Evolutionary conservation across 495 filamentous ascomycete genomes (phyloP).

Genomic region (Xylaria palmicola): DNA sequence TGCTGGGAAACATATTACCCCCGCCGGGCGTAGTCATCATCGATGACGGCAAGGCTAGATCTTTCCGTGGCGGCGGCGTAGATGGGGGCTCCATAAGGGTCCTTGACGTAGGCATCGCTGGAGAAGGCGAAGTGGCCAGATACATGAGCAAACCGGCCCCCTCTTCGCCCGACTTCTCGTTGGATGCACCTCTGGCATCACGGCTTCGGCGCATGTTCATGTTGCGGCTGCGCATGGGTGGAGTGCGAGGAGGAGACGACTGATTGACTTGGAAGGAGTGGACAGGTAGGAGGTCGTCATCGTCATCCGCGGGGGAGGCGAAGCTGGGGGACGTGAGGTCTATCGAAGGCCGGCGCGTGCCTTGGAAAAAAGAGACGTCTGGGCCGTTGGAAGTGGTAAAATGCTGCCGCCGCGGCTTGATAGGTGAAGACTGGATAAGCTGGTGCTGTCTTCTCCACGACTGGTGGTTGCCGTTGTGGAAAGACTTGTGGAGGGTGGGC

Average conservation of each 20-base stretch:
- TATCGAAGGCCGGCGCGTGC: conserved; percentile 55
- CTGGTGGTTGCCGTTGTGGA: conserved; percentile 48
- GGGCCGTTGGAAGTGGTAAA: conserved; percentile 62
- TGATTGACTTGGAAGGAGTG: conserved; percentile 67
- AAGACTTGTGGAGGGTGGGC: conserved; percentile 58
- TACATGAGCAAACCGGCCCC: conserved; percentile 90
- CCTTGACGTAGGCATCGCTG: conserved; percentile 52
- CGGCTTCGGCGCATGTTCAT: conserved; percentile 37
- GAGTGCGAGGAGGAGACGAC: conserved; percentile 80
- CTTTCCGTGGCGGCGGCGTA: conserved; percentile 79
- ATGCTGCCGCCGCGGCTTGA: conserved; percentile 63
- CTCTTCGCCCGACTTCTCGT: conserved; percentile 62
- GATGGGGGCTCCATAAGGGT: conserved; percentile 68
- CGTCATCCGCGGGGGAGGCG: conserved; percentile 68
- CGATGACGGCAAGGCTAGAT: conserved; percentile 73
- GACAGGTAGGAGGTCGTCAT: conserved; percentile 73
- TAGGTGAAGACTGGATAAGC: conserved; percentile 80
- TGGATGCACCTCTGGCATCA: conserved; percentile 32
- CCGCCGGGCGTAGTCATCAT: conserved; percentile 87
- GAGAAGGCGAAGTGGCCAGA: conserved; percentile 88
- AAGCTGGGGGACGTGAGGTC: conserved; percentile 64
- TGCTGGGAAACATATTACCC: conserved; percentile 57
- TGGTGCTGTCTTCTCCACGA: conserved; percentile 74
- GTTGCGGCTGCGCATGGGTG: conserved; percentile 61
- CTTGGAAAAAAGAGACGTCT: conserved; percentile 69